phyloP scores from a whole-genome alignment of 176 grass and related monocot species.

The Oryza officinalis region DNA sequence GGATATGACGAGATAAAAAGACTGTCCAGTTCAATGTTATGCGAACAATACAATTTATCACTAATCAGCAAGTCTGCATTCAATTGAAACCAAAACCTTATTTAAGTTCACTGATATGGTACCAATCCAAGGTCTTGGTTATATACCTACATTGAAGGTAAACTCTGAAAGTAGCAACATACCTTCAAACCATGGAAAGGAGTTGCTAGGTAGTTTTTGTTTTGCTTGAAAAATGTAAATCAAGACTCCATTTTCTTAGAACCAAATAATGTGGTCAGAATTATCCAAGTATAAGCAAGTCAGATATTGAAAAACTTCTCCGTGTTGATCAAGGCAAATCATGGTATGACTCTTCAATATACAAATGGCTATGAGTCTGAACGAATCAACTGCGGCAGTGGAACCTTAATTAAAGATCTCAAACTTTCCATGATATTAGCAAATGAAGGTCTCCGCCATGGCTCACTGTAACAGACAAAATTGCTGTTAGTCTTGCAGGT shows the following conservation, averaged over 20 bases:
- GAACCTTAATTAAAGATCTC: constrained; percentile 63
- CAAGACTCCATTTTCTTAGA: constrained; percentile 11
- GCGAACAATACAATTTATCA: background rate
- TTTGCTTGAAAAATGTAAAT: constrained; percentile 14
- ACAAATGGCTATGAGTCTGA: constrained; percentile 39
- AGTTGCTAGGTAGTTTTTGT: constrained; percentile 3
- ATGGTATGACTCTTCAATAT: background rate
- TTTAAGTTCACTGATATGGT: background rate
- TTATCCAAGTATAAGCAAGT: constrained; percentile 18
- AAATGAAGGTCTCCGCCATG: constrained; percentile 88
- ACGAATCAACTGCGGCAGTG: constrained; percentile 35
- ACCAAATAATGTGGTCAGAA: constrained; percentile 4
- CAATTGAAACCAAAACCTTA: background rate
- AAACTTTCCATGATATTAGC: constrained; percentile 73
- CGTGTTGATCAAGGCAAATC: constrained; percentile 19
- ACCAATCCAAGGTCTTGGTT: background rate
- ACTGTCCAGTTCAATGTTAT: background rate
- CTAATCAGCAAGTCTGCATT: background rate
- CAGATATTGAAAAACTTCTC: constrained; percentile 17
- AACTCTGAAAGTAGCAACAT: constrained; percentile 22
- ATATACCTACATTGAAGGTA: background rate
- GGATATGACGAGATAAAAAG: background rate
- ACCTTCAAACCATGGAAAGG: constrained; percentile 37
- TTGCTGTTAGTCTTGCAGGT: background rate
- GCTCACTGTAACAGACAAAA: constrained; percentile 51